Evolutionary conservation across 805 yeast species (phyloP), one percentile per base, ranked within the genome.

Genomic region (Komagataella kurtzmanii): DNA sequence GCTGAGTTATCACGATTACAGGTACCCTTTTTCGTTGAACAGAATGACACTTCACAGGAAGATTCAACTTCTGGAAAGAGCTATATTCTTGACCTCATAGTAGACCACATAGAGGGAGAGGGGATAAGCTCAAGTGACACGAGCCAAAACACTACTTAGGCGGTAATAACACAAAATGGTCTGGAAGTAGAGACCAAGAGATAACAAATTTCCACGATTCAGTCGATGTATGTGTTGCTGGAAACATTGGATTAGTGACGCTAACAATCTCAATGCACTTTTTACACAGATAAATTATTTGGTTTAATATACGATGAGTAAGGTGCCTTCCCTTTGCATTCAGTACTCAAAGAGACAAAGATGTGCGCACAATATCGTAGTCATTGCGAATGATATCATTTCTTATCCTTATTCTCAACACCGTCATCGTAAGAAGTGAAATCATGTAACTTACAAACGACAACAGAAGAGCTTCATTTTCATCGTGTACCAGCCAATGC

Each of bases 201-300:
- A 3, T 30, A 30, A 10, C 14, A 30, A 8, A 14, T 30, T 30
- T 14, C 5, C 8, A 17, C 24, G 6, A 19, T 2, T 7, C 6
- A 17, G n/a, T 18, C 12, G 48, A 45, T 50, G 52, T 50, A 17
- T 46, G 52, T 50, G 52, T 36, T 30, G 46, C 24, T 50, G 52
- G 52, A 50, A 49, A 50, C 52, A 50, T 49, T 48, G 24, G 1
- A 17, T 14, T 30, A 30, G 40, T 30, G 12, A 14, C 14, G 40
- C 12, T 30, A 14, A 30, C 40, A 10, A 30, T 10, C n/a, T 30
- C 40, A 30, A 30, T 30, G 40, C 40, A 30, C 40, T 30, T 2
- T 30, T 30, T 30, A 10, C 10, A 6, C n/a, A 30, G 14, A 30
- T 5, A 8, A 12, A 8, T 14, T 30, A 8, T 30, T 14, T 10